phyloP scores from a whole-genome alignment of 768 basidiomycete genomes.

The Lactifluus piperatus region DNA sequence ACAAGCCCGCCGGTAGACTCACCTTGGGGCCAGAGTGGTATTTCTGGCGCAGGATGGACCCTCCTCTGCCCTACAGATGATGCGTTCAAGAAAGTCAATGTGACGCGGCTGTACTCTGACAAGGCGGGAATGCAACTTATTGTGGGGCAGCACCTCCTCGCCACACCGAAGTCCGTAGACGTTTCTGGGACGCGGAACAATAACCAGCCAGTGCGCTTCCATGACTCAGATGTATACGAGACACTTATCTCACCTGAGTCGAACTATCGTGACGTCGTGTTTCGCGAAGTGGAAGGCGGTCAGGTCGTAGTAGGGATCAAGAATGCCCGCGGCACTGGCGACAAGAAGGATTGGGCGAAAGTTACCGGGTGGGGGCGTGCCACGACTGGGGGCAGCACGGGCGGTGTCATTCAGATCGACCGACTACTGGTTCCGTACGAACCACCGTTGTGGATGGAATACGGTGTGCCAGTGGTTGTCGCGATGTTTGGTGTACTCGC shows the following conservation, averaged over 20 bases:
- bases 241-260: constrained; percentile 64
- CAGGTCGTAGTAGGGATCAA: constrained; percentile 62
- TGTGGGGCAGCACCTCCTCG: constrained; percentile 69
- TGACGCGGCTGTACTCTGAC: constrained; percentile 63
- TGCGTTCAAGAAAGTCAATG: constrained; percentile 81
- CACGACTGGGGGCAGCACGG: constrained; percentile 61
- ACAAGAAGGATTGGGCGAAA: constrained; percentile 51
- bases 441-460: constrained; percentile 78
- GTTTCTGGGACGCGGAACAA: constrained; percentile 40
- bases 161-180: constrained; percentile 21
- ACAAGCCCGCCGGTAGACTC: constrained; percentile 66
- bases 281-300: constrained; percentile 45
- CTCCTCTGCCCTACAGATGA: constrained; percentile 87
- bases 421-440: constrained; percentile 75
- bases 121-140: constrained; percentile 43
- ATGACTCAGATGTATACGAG: constrained; percentile 61
- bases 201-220: constrained; percentile 64
- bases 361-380: constrained; percentile 71
- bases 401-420: constrained; percentile 88
- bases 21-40: constrained; percentile 45
- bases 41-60: constrained; percentile 65
- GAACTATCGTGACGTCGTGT: constrained; percentile 76
- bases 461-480: constrained; percentile 59
- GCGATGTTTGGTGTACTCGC: constrained; percentile 47
- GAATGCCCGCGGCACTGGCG: constrained; percentile 59